Evolutionary conservation across 1,139 yeast genomes (phyloP).

Genomic region (Scheffersomyces quercinus): DNA sequence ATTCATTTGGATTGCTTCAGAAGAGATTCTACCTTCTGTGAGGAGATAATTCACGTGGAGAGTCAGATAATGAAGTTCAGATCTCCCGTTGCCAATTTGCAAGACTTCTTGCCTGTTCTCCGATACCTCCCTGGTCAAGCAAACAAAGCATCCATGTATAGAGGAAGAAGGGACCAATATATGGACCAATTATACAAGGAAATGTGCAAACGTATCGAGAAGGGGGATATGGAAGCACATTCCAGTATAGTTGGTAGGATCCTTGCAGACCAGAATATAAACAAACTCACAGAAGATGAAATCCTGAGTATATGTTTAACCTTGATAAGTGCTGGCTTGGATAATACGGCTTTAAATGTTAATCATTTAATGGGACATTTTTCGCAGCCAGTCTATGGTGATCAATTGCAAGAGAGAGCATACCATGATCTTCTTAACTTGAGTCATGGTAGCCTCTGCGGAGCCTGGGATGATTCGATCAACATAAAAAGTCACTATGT

Average conservation of each 20-base stretch:
- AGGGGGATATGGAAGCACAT: constrained; percentile 14
- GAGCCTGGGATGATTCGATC: constrained; percentile 52
- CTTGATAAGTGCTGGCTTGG: constrained; percentile 79
- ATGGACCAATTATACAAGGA: constrained; percentile 40
- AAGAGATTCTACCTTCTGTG: constrained; percentile 40
- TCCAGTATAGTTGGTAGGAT: constrained; percentile 49
- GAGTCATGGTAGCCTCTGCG: constrained; percentile 27
- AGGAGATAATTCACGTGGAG: constrained; percentile 64
- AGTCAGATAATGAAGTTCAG: constrained; percentile 61
- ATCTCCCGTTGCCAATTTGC: constrained; percentile 60
- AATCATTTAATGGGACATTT: constrained; percentile 64
- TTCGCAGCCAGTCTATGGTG: constrained; percentile 48
- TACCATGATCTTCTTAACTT: constrained; percentile 30
- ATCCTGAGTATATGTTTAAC: constrained; percentile 66
- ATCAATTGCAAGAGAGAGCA: constrained; percentile 44
- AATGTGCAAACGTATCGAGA: constrained; percentile 10
- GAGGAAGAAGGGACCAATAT: constrained; percentile 55
- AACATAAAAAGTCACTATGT: constrained; percentile 47
- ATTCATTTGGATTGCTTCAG: constrained; percentile 46
- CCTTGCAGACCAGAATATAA: constrained; percentile 18
- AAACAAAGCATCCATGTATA: constrained; percentile 31
- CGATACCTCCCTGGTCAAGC: constrained; percentile 34
- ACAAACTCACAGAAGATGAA: constrained; percentile 38
- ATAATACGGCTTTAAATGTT: constrained; percentile 67
- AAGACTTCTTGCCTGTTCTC: constrained; percentile 61